Evolutionary conservation across 768 basidiomycete genomes (phyloP).

Genomic region (Trametes punicea): DNA sequence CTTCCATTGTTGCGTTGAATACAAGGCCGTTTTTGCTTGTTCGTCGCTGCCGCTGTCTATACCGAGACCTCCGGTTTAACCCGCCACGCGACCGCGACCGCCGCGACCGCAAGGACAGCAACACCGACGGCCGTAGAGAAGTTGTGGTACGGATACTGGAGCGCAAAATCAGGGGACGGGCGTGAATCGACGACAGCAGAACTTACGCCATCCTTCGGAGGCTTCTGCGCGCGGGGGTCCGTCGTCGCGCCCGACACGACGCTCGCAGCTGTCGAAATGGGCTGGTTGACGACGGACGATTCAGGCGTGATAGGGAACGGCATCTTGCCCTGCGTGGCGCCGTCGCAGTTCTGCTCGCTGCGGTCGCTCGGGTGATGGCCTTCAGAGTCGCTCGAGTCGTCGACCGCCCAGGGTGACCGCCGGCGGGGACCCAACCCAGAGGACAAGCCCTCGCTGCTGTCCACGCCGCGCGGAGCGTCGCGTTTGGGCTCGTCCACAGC

Average conservation of each 20-base stretch:
- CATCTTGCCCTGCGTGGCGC: slow-evolving; percentile 16
- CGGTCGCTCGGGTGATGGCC: slow-evolving; percentile 16
- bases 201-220: slow-evolving; percentile 25
- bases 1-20: slow-evolving; percentile 5
- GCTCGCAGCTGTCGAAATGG: slow-evolving; percentile 18
- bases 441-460: slow-evolving; percentile 2
- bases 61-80: slow-evolving; percentile 44
- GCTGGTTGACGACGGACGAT: slow-evolving; percentile 29
- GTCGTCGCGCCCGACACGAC: slow-evolving; percentile 19
- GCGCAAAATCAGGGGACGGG: slow-evolving; percentile 10
- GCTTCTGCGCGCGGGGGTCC: slow-evolving; percentile 22
- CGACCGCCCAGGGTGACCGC: slow-evolving; percentile 27
- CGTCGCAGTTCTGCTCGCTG: slow-evolving; percentile 13
- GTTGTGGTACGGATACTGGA: slow-evolving; percentile 29
- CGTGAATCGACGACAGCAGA: not conserved
- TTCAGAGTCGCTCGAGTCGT: slow-evolving; percentile 28
- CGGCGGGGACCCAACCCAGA: slow-evolving; percentile 21
- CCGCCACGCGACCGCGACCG: slow-evolving; percentile 72
- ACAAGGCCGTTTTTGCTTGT: slow-evolving; percentile 12
- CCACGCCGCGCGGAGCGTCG: slow-evolving; percentile 2
- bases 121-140: slow-evolving; percentile 59
- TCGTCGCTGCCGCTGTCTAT: slow-evolving; percentile 12
- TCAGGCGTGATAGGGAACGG: slow-evolving; percentile 30
- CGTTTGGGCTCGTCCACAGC: slow-evolving; percentile 9
- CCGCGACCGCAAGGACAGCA: slow-evolving; percentile 61